phyloP scores from a whole-genome alignment of 805 yeast genomes.

The Kazachstania bromeliacearum region DNA sequence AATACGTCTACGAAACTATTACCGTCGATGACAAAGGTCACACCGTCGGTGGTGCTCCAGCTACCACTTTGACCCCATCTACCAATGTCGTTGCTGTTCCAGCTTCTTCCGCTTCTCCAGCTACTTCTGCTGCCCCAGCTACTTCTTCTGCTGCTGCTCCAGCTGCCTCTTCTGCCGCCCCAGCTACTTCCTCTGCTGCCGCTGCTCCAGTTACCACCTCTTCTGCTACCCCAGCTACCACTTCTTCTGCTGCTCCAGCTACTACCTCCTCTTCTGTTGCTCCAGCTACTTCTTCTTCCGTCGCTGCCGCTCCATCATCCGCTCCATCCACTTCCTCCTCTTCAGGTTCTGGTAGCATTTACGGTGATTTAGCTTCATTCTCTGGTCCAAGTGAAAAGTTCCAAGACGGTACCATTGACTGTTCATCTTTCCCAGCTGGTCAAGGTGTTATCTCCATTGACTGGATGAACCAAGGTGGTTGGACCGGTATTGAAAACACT shows the following conservation, averaged over 20 bases:
- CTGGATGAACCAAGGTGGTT: conserved; percentile 46
- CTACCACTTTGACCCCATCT: conserved; percentile 2
- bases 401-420: conserved; percentile 57
- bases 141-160: conserved; percentile 15
- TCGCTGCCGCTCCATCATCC: conserved; percentile 17
- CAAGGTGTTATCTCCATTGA: conserved; percentile 60
- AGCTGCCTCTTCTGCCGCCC: conserved; percentile 10
- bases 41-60: conserved; percentile 25
- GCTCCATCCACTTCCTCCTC: conserved; percentile 29
- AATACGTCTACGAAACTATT: conserved; percentile 45
- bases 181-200: conserved; percentile 17
- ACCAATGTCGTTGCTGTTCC: not conserved
- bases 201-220: conserved; percentile 24
- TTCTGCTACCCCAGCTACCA: conserved; percentile 17
- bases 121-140: conserved; percentile 2
- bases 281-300: conserved; percentile 18
- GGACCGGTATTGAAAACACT: conserved; percentile 32
- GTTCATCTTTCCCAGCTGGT: conserved; percentile 64
- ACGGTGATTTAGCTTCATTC: conserved; percentile 56
- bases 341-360: conserved; percentile 29
- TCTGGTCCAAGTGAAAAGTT: conserved; percentile 51
- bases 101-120: conserved; percentile 1
- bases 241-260: conserved; percentile 12
- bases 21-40: conserved; percentile 42
- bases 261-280: conserved; percentile 21